A percentile compares a stretch with the other conserved stretches of the same genome.
These are phyloP conservation scores for Lenwebbia sp. DNA, from an alignment of 345 rosid species.

Conservation along the genomic window DNA sequence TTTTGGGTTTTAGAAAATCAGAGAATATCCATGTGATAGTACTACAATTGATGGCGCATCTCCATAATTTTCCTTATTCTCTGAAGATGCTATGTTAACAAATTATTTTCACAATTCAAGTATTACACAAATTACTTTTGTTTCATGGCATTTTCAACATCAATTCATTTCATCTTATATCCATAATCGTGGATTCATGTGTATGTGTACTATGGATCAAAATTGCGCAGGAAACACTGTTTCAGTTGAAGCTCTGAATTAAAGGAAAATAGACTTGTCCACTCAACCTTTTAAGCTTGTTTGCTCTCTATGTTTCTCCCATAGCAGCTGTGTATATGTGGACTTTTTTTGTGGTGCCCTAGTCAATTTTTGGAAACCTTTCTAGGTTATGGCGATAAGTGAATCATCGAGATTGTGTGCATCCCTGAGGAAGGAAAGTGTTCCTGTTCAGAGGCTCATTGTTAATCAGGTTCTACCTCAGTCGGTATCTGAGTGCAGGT, in stretches of 20 bases:
- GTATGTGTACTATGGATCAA: not conserved
- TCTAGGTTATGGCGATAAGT: slow-evolving; percentile 63
- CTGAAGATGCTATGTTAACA: not conserved
- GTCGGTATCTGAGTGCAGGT: slow-evolving; percentile 52
- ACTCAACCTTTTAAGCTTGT: not conserved
- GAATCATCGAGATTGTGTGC: slow-evolving; percentile 69
- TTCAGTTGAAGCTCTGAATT: not conserved
- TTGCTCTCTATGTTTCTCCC: not conserved
- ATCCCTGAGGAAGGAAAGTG: slow-evolving; percentile 55
- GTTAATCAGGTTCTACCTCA: slow-evolving; percentile 64
- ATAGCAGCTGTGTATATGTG: not conserved
- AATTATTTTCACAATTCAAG: not conserved
- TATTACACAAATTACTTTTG: not conserved
- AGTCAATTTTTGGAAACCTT: not conserved
- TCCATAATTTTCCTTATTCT: not conserved
- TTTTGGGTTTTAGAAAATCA: not conserved
- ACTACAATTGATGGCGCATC: not conserved
- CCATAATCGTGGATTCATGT: not conserved
- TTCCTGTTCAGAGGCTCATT: slow-evolving; percentile 55
- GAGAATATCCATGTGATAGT: not conserved
- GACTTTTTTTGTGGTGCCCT: not conserved
- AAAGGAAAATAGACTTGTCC: not conserved
- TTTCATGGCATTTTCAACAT: not conserved
- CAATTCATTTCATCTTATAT: not conserved
- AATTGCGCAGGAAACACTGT: not conserved